Conservation (phyloP, 2,329 filamentous ascomycete genomes). For the Nemania sp. region DNA sequence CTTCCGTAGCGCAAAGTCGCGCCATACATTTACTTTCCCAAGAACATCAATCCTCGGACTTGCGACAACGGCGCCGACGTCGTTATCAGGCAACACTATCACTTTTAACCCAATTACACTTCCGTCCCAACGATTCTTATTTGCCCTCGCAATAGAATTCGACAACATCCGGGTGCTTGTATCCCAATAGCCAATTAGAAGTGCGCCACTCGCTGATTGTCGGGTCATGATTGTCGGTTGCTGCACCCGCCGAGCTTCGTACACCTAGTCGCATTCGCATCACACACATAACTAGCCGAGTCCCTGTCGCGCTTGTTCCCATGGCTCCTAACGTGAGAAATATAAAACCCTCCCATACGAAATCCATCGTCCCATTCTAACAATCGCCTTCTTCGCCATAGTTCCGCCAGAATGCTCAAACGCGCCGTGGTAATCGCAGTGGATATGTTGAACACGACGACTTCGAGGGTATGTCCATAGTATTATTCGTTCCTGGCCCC, state of each 20-base stretch:
- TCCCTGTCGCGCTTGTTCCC: not conserved
- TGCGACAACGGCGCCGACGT: conserved; percentile 25
- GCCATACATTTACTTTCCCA: too few relatives aligned
- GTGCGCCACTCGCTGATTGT: not conserved
- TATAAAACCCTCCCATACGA: not conserved
- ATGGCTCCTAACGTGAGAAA: conserved; percentile 48
- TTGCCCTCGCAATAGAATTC: not conserved
- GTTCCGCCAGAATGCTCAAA: conserved; percentile 56
- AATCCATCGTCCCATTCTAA: conserved; percentile 27
- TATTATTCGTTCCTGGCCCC: not conserved
- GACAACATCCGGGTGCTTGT: not conserved
- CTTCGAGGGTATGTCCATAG: conserved; percentile 63
- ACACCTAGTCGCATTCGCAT: conserved; percentile 23
- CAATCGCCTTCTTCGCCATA: conserved; percentile 22
- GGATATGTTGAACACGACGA: conserved; percentile 71
- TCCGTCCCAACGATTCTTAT: not conserved
- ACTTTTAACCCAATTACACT: not conserved
- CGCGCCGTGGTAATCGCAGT: conserved; percentile 67
- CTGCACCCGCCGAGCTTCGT: conserved; percentile 13
- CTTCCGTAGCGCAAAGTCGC: not conserved
- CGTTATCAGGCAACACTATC: not conserved
- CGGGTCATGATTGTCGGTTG: conserved; percentile 4
- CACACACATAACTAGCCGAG: not conserved
- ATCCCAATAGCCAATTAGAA: conserved; percentile 2
- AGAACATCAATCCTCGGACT: too few relatives aligned